phyloP scores from a whole-genome alignment of 768 basidiomycete species.

The Leccinum subgranulosum region DNA sequence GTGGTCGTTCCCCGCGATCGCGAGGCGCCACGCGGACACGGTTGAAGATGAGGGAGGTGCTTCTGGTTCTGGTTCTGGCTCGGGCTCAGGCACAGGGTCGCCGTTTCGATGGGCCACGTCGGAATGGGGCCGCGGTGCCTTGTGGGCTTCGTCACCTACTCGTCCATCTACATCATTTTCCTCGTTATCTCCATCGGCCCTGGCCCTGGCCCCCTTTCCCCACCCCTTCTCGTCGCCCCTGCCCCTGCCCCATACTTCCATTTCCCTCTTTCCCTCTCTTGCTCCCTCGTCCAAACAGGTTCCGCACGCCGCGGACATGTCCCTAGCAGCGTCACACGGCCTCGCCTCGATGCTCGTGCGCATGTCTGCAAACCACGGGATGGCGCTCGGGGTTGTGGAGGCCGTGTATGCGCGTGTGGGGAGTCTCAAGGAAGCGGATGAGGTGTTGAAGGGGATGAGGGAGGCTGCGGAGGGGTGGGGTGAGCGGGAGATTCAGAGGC shows the following conservation, averaged over 20 bases:
- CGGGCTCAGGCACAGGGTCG: neutral
- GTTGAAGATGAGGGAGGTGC: neutral
- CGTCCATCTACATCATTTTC: neutral
- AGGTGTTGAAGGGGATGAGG: constrained; percentile 37
- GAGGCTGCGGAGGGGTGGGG: constrained; percentile 33
- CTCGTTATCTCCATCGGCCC: neutral
- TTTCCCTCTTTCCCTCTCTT: neutral
- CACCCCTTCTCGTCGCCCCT: neutral
- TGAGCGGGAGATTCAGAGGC: constrained; percentile 11
- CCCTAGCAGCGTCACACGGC: constrained; percentile 23
- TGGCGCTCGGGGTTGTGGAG: constrained; percentile 39
- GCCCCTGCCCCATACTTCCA: neutral
- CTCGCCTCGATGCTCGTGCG: constrained; percentile 31
- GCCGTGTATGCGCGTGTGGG: constrained; percentile 33
- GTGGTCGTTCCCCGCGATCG: constrained; percentile 17
- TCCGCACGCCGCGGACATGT: constrained; percentile 13
- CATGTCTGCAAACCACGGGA: constrained; percentile 47
- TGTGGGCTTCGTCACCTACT: neutral
- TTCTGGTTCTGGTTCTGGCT: neutral
- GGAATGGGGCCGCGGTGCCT: neutral
- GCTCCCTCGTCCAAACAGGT: neutral
- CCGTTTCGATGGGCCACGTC: constrained; percentile 1
- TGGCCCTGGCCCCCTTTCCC: neutral
- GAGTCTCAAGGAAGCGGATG: constrained; percentile 38
- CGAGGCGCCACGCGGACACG: neutral